These are phyloP conservation scores for Diplodia scrobiculata DNA, from an alignment of 2,329 filamentous ascomycete species.

Conservation along the genomic window DNA sequence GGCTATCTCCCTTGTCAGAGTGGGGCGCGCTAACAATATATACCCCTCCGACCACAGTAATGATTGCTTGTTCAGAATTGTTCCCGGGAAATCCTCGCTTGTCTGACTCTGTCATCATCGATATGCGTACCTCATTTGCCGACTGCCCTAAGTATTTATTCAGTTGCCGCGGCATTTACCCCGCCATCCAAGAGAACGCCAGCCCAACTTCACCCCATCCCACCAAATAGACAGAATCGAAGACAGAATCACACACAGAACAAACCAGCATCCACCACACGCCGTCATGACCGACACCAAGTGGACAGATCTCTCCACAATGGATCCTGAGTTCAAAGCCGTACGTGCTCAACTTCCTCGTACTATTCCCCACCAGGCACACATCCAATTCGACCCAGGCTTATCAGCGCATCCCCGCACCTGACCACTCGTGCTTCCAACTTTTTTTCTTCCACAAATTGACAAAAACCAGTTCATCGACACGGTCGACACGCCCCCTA, in stretches of 20 bases:
- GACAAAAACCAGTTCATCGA: background rate
- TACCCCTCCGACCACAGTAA: too few species aligned
- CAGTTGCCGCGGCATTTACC: background rate
- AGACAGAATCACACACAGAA: background rate
- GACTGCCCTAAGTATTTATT: background rate
- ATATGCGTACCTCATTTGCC: background rate
- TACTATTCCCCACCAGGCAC: background rate
- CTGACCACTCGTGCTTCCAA: too few species aligned
- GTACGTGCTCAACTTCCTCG: background rate
- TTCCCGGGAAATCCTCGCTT: background rate
- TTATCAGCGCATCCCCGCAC: too few species aligned
- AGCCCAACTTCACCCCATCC: background rate
- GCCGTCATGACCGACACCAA: conserved; percentile 1
- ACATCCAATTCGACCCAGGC: too few species aligned
- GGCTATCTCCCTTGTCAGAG: too few species aligned
- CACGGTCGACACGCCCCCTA: background rate
- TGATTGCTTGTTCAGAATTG: background rate
- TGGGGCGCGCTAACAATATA: too few species aligned
- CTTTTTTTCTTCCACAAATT: too few species aligned
- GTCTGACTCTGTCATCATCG: background rate
- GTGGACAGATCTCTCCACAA: conserved; percentile 4
- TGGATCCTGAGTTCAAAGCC: conserved; percentile 10
- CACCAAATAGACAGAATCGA: background rate
- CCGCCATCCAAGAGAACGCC: background rate
- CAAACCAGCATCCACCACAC: background rate